Evolutionary conservation across 208 protist genomes (phyloP), one percentile per base, ranked within the genome.

Genomic region (Jaenimonas drosophilae): DNA sequence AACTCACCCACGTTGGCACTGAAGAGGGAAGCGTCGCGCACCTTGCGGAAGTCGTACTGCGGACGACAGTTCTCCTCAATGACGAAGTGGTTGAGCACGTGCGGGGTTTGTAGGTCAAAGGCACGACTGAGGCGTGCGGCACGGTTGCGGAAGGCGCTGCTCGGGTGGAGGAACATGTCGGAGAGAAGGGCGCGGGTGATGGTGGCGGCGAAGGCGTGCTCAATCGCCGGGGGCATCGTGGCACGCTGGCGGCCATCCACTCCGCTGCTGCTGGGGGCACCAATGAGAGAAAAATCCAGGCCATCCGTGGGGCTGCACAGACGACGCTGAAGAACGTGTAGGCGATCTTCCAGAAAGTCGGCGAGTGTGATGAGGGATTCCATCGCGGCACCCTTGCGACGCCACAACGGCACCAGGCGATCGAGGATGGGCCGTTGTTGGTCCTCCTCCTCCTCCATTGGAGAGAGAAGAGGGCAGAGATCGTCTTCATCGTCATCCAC

Each of bases 11-110:
- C 32, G 4, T 14, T 19, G 14, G 52, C 43, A 3, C 21, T 34
- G 31, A 54, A 38, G 25, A 52, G 21, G 23, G 44, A 27, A 12
- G 59, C 32, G 3, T 23, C 28, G 20, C 28, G 50, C 38, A 84
- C 21, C 26, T 23, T 30, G n/a, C 42, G 36, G 4, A 51, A 33
- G 55, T 88, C 70, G 52, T 70, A 88, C 41, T 71, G 31, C 4
- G 79, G 69, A 14, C 51, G 57, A 34, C 40, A 32, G 46, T 60
- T 48, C 17, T 69, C 43, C 25, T 76, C 59, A 5, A 73, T 68
- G 34, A 89, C 23, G 60, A 76, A 89, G 26, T 70, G 66, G 32
- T 56, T 57, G 57, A 85, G 75, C 25, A 89, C 54, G 24, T 20
- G 30, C 25, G 80, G 80, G 0, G 54, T 69, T 51, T 89, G 79